Conservation (phyloP, 768 basidiomycete genomes). For the Antrodiella citrinella region DNA sequence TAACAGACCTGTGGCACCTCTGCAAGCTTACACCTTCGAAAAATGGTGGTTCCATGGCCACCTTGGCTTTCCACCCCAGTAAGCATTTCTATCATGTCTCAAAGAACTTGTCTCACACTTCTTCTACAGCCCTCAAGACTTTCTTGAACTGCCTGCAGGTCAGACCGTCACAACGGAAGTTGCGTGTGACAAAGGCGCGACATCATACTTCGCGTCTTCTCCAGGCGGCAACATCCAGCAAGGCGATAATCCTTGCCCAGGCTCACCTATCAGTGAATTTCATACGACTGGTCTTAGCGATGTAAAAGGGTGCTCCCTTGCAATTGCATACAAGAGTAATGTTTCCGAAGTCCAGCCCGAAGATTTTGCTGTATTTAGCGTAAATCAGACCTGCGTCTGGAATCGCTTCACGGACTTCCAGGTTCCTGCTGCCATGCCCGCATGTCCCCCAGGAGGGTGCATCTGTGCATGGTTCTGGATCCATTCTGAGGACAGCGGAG, state of each 20-base stretch:
- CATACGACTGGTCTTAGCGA: constrained; percentile 51
- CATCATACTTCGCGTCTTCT: constrained; percentile 21
- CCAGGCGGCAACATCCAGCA: constrained; percentile 40
- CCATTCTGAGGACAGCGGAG: constrained; percentile 50
- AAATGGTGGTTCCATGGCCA: constrained; percentile 47
- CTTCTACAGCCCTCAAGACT: constrained; percentile 20
- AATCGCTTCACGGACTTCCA: constrained; percentile 58
- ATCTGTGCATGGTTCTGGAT: constrained; percentile 73
- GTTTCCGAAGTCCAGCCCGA: constrained; percentile 47
- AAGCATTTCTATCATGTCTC: neutral
- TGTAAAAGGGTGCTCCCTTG: constrained; percentile 57
- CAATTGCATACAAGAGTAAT: constrained; percentile 70
- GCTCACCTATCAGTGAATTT: constrained; percentile 32
- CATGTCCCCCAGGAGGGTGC: constrained; percentile 57
- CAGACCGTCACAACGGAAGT: constrained; percentile 20
- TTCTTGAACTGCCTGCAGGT: constrained; percentile 27
- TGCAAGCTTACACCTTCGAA: constrained; percentile 23
- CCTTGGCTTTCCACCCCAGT: constrained; percentile 42
- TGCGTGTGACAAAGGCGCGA: constrained; percentile 25
- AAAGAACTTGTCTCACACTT: neutral
- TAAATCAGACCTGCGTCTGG: constrained; percentile 74
- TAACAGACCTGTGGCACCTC: constrained; percentile 29
- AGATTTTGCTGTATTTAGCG: constrained; percentile 67
- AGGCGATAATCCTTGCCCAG: constrained; percentile 46
- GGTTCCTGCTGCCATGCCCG: constrained; percentile 60